These are phyloP conservation scores for Peziza echinospora DNA, from an alignment of 495 filamentous ascomycete genomes.

Conservation along the genomic window DNA sequence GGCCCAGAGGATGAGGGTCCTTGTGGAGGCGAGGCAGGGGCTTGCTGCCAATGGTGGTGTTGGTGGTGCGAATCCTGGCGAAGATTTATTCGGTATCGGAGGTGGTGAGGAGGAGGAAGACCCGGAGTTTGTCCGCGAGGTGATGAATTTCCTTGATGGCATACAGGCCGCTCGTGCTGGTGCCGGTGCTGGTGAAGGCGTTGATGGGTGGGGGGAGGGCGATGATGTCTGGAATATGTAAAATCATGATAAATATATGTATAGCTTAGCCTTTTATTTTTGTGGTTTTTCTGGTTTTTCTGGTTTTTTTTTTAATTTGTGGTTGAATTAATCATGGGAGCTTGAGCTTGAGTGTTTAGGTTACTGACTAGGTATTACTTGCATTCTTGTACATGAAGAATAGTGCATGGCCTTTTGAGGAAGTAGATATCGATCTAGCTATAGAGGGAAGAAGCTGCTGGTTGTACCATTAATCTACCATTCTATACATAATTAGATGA, in stretches of 20 bases:
- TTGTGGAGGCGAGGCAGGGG: not conserved
- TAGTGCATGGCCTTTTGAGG: no score
- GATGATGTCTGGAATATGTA: not conserved
- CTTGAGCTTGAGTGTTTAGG: not conserved
- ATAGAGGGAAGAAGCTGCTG: no score
- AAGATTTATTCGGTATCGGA: not conserved
- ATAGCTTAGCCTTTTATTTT: no score
- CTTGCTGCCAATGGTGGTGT: not conserved
- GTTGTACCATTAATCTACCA: no score
- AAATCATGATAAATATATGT: not conserved
- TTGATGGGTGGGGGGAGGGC: slow-evolving; percentile 11
- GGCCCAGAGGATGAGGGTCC: not conserved
- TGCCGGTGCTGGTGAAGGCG: slow-evolving; percentile 9
- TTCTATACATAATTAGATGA: no score
- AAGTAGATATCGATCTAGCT: no score
- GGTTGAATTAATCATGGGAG: not conserved
- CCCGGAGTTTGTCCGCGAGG: slow-evolving; percentile 7
- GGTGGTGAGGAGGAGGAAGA: slow-evolving; percentile 1
- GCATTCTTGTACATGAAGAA: not conserved
- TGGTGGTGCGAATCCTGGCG: not conserved
- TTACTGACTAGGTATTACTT: not conserved
- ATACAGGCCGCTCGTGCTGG: slow-evolving; percentile 1
- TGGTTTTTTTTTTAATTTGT: no score
- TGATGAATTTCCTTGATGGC: slow-evolving; percentile 7
- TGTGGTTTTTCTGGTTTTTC: no score